Conservation (phyloP, 371 early-diverging fungal species). For the Zychaea mexicana region DNA sequence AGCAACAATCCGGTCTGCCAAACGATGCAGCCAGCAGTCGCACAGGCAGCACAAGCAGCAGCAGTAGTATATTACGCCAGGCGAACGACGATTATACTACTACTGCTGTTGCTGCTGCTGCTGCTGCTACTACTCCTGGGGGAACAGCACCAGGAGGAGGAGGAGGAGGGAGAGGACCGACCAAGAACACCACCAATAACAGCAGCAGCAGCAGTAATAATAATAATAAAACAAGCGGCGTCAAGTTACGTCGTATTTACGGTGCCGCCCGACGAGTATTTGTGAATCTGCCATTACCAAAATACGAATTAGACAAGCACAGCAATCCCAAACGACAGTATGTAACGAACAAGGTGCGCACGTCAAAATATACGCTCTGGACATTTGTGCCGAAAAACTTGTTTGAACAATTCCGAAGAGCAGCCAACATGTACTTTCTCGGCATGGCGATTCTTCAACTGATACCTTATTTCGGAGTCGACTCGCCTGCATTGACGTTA, state of each 20-base stretch:
- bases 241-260: constrained; percentile 34
- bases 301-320: constrained; percentile 49
- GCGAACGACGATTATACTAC: too few species aligned
- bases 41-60: neutral
- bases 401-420: constrained; percentile 94
- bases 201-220: neutral
- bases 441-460: constrained; percentile 90
- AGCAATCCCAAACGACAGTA: constrained; percentile 53
- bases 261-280: constrained; percentile 62
- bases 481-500: constrained; percentile 74
- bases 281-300: constrained; percentile 67
- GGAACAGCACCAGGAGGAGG: too few species aligned
- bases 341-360: constrained; percentile 72
- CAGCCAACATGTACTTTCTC: constrained; percentile 97
- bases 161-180: too few species aligned
- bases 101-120: too few species aligned
- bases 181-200: neutral
- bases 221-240: constrained; percentile 14
- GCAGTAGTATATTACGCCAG: neutral
- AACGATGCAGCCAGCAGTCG: neutral
- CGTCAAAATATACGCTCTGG: constrained; percentile 91
- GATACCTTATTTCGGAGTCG: constrained; percentile 78
- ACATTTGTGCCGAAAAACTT: constrained; percentile 96
- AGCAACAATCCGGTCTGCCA: neutral
- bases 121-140: too few species aligned